These are phyloP conservation scores for Chalara sp. DNA, from an alignment of 2,329 filamentous ascomycete genomes.

Conservation along the genomic window DNA sequence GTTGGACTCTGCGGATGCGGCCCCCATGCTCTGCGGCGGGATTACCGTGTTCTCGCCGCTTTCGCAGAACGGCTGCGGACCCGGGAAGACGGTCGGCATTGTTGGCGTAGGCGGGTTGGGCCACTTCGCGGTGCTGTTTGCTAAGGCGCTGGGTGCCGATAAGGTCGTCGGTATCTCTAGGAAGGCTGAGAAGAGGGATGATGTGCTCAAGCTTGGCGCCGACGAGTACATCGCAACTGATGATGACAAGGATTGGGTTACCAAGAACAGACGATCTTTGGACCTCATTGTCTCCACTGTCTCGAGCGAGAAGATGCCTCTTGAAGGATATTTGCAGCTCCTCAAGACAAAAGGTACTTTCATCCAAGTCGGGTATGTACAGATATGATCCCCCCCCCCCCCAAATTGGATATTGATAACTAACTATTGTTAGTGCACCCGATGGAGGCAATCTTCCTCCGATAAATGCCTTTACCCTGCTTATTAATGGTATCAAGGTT, in stretches of 20 bases:
- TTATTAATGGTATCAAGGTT: conserved; percentile 65
- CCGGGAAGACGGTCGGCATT: conserved; percentile 70
- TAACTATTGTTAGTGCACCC: no score
- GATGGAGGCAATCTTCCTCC: conserved; percentile 60
- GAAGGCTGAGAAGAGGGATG: conserved; percentile 42
- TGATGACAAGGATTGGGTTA: conserved; percentile 35
- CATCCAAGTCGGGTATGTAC: conserved; percentile 37
- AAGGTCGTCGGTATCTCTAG: conserved; percentile 56
- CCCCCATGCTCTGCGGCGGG: conserved; percentile 70
- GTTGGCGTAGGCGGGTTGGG: conserved; percentile 66
- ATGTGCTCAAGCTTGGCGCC: conserved; percentile 41
- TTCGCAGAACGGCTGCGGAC: conserved; percentile 36
- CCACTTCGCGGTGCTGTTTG: conserved; percentile 62
- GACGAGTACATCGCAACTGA: conserved; percentile 43
- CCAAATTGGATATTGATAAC: no score
- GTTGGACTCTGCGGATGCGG: conserved; percentile 39
- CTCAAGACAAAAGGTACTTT: no score
- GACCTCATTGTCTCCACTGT: conserved; percentile 73
- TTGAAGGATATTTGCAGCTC: no score
- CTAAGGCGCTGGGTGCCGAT: conserved; percentile 51
- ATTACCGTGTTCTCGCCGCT: conserved; percentile 46
- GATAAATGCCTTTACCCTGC: conserved; percentile 67
- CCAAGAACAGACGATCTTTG: conserved; percentile 49
- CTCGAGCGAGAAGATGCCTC: conserved; percentile 60
- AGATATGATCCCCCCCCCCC: no score